These are phyloP conservation scores for Aspergillus latus DNA, from an alignment of 2,329 filamentous ascomycete species.

Conservation along the genomic window DNA sequence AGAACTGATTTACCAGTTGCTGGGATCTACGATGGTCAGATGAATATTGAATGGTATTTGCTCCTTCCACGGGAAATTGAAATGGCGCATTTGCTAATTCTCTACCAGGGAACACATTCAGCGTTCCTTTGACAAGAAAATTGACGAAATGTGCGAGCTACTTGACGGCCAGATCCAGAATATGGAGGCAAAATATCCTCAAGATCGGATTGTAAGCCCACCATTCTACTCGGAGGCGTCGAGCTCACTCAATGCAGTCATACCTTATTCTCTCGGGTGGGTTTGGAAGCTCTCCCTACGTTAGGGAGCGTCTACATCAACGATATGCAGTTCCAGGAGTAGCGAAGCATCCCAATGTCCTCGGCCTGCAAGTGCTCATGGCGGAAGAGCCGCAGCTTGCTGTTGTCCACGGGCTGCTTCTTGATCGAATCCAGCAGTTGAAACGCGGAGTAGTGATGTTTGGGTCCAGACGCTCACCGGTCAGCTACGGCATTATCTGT, in stretches of 20 bases:
- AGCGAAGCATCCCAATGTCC: constrained; percentile 18
- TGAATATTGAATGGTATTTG: constrained; percentile 30
- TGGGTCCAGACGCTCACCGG: constrained; percentile 32
- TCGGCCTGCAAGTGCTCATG: constrained; percentile 29
- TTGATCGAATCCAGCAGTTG: constrained; percentile 35
- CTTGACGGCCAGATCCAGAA: constrained; percentile 28
- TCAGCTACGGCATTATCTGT: constrained; percentile 40
- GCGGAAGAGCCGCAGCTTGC: constrained; percentile 37
- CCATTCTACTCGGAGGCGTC: too few relatives aligned
- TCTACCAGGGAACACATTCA: constrained; percentile 21
- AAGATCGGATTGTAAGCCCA: constrained; percentile 28
- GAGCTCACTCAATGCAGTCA: constrained; percentile 16
- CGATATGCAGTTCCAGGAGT: constrained; percentile 22
- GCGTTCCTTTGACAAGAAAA: constrained; percentile 24
- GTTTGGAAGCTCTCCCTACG: constrained; percentile 35
- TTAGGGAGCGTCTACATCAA: constrained; percentile 26
- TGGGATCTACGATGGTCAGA: constrained; percentile 30
- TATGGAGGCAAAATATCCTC: constrained; percentile 26
- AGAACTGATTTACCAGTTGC: constrained; percentile 25
- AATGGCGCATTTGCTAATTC: neutral
- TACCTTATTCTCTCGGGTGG: constrained; percentile 37
- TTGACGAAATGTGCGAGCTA: constrained; percentile 31
- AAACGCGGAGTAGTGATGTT: constrained; percentile 29
- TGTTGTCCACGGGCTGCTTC: constrained; percentile 36
- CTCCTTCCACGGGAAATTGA: neutral